A percentile compares a stretch with the other conserved stretches of the same genome.
phyloP scores from a whole-genome alignment of 306 rosid genomes.

The Gastrolobium villosum region DNA sequence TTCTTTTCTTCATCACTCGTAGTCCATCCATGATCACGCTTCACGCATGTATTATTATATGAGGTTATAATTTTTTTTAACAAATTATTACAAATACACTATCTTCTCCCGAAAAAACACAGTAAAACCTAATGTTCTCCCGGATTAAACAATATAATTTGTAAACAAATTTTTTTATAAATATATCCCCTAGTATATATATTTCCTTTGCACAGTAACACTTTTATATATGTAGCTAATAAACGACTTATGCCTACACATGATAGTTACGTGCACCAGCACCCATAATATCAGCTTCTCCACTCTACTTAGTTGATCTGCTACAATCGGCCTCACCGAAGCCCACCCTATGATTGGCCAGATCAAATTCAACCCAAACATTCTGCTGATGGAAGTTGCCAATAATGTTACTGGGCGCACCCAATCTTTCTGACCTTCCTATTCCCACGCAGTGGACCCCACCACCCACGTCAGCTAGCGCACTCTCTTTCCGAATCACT shows the following conservation, averaged over 20 bases:
- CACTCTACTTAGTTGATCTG: conserved; percentile 40
- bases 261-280: conserved; percentile 20
- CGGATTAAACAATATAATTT: too few species aligned
- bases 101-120: too few species aligned
- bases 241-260: conserved; percentile 1
- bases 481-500: conserved; percentile 56
- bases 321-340: conserved; percentile 84
- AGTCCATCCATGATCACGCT: conserved; percentile 18
- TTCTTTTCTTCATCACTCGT: conserved; percentile 18
- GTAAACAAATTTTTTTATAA: too few species aligned
- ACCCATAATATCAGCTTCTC: not conserved
- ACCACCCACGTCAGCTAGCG: conserved; percentile 74
- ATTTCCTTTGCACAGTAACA: conserved; percentile 19
- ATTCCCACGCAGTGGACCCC: conserved; percentile 82
- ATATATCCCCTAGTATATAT: too few species aligned
- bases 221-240: too few species aligned
- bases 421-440: conserved; percentile 79
- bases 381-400: conserved; percentile 88
- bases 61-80: too few species aligned
- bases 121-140: too few species aligned
- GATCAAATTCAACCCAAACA: conserved; percentile 90
- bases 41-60: not conserved
- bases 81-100: too few species aligned
- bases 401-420: conserved; percentile 79
- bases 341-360: conserved; percentile 67